These are phyloP conservation scores for Pseudodiploospora longispora DNA, from an alignment of 2,329 filamentous ascomycete species.

Conservation along the genomic window DNA sequence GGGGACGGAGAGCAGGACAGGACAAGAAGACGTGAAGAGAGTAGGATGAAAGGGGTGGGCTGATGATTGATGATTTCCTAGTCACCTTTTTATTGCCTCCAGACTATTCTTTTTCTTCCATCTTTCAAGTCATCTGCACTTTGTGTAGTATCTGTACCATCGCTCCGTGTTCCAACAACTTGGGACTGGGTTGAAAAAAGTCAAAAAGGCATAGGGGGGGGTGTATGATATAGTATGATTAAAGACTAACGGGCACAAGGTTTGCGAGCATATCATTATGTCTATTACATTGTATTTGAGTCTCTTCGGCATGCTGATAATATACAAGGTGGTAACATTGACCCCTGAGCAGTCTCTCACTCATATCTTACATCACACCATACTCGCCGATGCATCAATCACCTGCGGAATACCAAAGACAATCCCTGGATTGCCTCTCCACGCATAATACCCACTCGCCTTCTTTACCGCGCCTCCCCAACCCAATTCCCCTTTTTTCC, in stretches of 20 bases:
- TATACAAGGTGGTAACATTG: no score
- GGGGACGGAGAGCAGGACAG: conserved; percentile 16
- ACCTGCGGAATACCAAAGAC: conserved; percentile 16
- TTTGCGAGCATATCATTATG: no score
- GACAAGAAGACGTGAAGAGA: conserved; percentile 3
- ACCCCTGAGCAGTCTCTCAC: no score
- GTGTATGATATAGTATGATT: no score
- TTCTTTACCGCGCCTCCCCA: conserved; percentile 39
- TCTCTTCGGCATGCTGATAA: no score
- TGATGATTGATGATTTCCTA: neutral
- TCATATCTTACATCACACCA: conserved; percentile 7
- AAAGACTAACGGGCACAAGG: no score
- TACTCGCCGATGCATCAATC: conserved; percentile 11
- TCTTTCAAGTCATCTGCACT: conserved; percentile 5
- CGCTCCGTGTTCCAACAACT: no score
- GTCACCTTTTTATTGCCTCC: no score
- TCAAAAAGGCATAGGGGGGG: no score
- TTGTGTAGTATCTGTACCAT: no score
- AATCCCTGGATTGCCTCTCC: conserved; percentile 18
- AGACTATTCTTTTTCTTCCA: conserved; percentile 1
- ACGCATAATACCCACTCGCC: conserved; percentile 27
- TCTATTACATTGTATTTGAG: no score
- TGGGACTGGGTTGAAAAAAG: no score
- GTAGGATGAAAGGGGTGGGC: conserved; percentile 1
- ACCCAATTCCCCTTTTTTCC: conserved; percentile 35